Evolutionary conservation across 2,329 filamentous ascomycete species (phyloP).

Genomic region (Dactylellina leptospora): DNA sequence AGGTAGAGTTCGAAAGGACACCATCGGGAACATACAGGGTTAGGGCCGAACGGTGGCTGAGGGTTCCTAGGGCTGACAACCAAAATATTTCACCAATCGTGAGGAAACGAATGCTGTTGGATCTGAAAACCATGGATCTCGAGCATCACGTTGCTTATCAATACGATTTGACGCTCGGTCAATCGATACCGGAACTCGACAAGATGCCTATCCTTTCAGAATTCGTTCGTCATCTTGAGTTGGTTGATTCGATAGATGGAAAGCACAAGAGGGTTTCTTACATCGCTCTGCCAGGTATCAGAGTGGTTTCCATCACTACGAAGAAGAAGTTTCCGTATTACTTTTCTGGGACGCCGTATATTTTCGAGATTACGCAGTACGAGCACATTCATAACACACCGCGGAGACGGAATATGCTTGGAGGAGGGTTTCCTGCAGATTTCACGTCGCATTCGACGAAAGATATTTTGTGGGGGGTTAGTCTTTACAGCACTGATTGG

Average conservation of each 20-base stretch:
- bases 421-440: constrained; percentile 53
- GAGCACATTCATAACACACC: constrained; percentile 47
- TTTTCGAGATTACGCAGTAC: constrained; percentile 57
- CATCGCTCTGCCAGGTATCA: constrained; percentile 56
- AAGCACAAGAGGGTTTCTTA: constrained; percentile 54
- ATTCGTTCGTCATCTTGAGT: constrained; percentile 54
- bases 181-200: constrained; percentile 48
- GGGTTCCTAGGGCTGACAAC: constrained; percentile 19
- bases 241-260: constrained; percentile 54
- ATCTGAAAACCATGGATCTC: constrained; percentile 56
- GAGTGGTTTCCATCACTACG: constrained; percentile 54
- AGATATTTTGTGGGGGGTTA: constrained; percentile 56
- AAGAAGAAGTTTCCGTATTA: constrained; percentile 57
- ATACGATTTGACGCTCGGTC: constrained; percentile 54
- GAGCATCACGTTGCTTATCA: constrained; percentile 55
- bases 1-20: constrained; percentile 54
- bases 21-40: constrained; percentile 52
- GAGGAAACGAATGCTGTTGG: constrained; percentile 53
- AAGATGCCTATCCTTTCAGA: constrained; percentile 55
- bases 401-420: constrained; percentile 25
- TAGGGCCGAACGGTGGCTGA: constrained; percentile 53
- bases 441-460: constrained; percentile 47
- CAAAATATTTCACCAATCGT: constrained; percentile 10
- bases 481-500: constrained; percentile 55
- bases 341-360: constrained; percentile 54